Evolutionary conservation across 2,329 filamentous ascomycete genomes (phyloP).

Genomic region (Teratosphaeriaceae sp.): DNA sequence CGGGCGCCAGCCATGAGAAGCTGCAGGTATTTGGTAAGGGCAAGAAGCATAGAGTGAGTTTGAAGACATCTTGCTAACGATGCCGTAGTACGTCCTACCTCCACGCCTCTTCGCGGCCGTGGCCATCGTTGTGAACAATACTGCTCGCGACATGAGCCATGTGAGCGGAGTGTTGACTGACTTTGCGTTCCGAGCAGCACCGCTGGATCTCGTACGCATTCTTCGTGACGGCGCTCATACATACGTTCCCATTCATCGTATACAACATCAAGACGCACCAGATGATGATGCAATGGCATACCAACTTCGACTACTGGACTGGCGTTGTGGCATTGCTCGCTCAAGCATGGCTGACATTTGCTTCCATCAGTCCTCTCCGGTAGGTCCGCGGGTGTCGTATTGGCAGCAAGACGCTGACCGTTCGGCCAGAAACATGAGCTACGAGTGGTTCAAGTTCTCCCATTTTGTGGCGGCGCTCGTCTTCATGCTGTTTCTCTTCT

Average conservation of each 20-base stretch:
- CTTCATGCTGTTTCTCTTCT: conserved; percentile 55
- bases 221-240: conserved; percentile 50
- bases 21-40: conserved; percentile 52
- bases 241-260: conserved; percentile 56
- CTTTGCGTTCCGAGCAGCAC: no score
- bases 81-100: no score
- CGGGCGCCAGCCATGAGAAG: conserved; percentile 51
- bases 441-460: conserved; percentile 56
- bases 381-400: conserved; percentile 20
- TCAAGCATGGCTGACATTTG: conserved; percentile 50
- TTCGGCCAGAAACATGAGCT: conserved; percentile 43
- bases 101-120: no score
- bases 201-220: conserved; percentile 50
- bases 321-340: conserved; percentile 49
- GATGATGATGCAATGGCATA: conserved; percentile 42
- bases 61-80: no score
- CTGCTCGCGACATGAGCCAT: no score
- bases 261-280: conserved; percentile 44
- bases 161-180: no score
- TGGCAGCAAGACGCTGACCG: not conserved
- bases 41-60: no score
- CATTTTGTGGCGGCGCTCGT: conserved; percentile 48
- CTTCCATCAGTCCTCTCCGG: conserved; percentile 47
- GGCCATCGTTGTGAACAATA: no score
- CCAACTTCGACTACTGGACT: conserved; percentile 47